Evolutionary conservation across 2,329 filamentous ascomycete genomes (phyloP).

Genomic region (Achaetomium macrosporum): DNA sequence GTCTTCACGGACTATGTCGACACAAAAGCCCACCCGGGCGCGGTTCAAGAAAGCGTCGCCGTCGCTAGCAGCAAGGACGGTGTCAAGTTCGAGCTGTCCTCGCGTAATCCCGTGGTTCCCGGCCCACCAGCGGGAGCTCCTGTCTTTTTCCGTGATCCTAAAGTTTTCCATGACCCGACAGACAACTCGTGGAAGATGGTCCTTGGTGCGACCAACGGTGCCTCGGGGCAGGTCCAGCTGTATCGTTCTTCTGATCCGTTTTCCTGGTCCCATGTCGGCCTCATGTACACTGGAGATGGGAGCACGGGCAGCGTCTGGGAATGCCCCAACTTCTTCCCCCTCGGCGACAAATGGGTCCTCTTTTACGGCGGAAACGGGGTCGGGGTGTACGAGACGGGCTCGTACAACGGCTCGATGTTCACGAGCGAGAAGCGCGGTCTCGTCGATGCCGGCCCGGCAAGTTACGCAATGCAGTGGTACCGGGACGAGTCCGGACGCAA

Average conservation of each 20-base stretch:
- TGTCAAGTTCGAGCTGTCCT: slow-evolving; percentile 18
- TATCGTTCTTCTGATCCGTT: slow-evolving; percentile 19
- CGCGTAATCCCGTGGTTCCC: slow-evolving; percentile 19
- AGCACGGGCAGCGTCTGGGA: slow-evolving; percentile 25
- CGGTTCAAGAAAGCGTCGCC: slow-evolving; percentile 20
- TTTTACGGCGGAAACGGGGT: slow-evolving; percentile 24
- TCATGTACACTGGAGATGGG: slow-evolving; percentile 25
- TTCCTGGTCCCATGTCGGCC: slow-evolving; percentile 23
- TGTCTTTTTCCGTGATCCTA: slow-evolving; percentile 25
- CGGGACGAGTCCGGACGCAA: slow-evolving; percentile 26
- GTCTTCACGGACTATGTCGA: slow-evolving; percentile 26
- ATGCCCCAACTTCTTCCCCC: slow-evolving; percentile 27
- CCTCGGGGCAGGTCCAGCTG: slow-evolving; percentile 21
- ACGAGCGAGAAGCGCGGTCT: slow-evolving; percentile 25
- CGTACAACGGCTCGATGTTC: slow-evolving; percentile 23
- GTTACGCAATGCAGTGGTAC: slow-evolving; percentile 31
- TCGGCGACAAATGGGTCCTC: slow-evolving; percentile 27
- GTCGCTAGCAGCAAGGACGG: slow-evolving; percentile 24
- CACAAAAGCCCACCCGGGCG: slow-evolving; percentile 20
- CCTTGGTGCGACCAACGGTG: slow-evolving; percentile 20
- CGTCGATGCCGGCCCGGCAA: slow-evolving; percentile 25
- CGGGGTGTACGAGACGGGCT: slow-evolving; percentile 24
- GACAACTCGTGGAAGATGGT: slow-evolving; percentile 25
- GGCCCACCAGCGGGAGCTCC: slow-evolving; percentile 18
- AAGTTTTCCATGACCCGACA: slow-evolving; percentile 23